Evolutionary conservation across 208 protist species (phyloP), one percentile per base, ranked within the genome.

Genomic region (Trypanosoma brucei): DNA sequence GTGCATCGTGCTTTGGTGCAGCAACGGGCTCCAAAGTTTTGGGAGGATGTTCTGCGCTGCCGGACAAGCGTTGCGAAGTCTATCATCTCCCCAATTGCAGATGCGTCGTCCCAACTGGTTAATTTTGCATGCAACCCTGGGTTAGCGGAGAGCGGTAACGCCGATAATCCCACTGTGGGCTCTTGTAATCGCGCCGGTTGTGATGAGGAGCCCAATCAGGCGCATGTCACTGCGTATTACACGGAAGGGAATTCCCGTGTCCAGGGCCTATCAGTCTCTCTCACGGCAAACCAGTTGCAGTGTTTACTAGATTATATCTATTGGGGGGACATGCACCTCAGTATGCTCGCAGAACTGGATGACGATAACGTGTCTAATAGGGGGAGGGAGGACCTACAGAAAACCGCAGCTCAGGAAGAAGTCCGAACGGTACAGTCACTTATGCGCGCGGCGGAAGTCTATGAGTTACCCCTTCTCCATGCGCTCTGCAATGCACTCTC

Each of bases 281-380:
- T 93, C 14, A 78, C 76, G 6, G 64, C 68, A 6, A 78, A 84
- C 8, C 79, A 81, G 14, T 72, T 93, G 53, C 51, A 73, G 66
- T 81, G 62, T 50, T 65, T 93, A 22, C 53, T 72, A 4, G 81
- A 88, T 55, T 93, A 90, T 61, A 45, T 90, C 37, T 88, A 87
- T 59, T 88, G 76, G 72, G 86, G 86, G 30, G 86, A 80, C 34
- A 66, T 93, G 34, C 68, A 55, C 46, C 62, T 74, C 51, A 72
- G 70, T n/a, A 49, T 79, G 36, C 52, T 90, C 39, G 50, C 85
- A 46, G 81, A 87, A 51, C 76, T 80, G 30, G 81, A 70, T 13
- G 69, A 35, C 49, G 66, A 36, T 45, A 45, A 42, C 58, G 36
- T 11, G 13, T 59, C 30, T 34, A 53, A 49, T 7, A 52, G n/a